phyloP scores from a whole-genome alignment of 257 asterid genomes.

The Solanum microdontum region DNA sequence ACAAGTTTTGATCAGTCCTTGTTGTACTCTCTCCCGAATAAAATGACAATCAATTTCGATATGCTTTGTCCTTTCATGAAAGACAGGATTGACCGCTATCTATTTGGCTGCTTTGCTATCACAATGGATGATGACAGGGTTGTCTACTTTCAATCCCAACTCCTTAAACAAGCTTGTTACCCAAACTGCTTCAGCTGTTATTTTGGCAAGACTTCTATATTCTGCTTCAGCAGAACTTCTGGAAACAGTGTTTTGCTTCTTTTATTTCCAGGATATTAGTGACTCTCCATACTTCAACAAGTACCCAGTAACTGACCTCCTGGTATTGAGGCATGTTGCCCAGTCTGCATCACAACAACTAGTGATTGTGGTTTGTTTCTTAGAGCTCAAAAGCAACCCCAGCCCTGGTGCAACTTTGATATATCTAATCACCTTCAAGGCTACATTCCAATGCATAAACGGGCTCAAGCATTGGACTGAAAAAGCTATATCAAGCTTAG shows the following conservation, averaged over 20 bases:
- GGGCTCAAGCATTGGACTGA: too few species aligned
- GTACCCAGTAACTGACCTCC: background rate
- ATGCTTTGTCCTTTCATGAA: too few species aligned
- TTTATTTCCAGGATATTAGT: background rate
- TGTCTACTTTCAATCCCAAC: too few species aligned
- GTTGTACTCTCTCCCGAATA: too few species aligned
- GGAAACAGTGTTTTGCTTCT: background rate
- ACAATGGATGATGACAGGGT: background rate
- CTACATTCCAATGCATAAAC: background rate
- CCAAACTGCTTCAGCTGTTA: too few species aligned
- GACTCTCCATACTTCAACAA: background rate
- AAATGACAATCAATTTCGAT: too few species aligned
- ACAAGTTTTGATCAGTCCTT: too few species aligned
- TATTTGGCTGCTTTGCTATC: too few species aligned
- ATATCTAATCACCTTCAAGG: background rate
- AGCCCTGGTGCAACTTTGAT: accelerated
- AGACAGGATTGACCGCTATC: too few species aligned
- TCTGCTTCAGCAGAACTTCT: too few species aligned
- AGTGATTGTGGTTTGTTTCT: too few species aligned
- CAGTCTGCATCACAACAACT: background rate
- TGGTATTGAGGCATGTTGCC: background rate
- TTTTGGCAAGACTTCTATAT: background rate
- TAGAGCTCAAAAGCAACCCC: background rate
- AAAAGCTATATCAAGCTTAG: background rate
- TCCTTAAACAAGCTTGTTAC: background rate